Conservation (phyloP, 75 land plant genomes). For the Pinus albicaulis region DNA sequence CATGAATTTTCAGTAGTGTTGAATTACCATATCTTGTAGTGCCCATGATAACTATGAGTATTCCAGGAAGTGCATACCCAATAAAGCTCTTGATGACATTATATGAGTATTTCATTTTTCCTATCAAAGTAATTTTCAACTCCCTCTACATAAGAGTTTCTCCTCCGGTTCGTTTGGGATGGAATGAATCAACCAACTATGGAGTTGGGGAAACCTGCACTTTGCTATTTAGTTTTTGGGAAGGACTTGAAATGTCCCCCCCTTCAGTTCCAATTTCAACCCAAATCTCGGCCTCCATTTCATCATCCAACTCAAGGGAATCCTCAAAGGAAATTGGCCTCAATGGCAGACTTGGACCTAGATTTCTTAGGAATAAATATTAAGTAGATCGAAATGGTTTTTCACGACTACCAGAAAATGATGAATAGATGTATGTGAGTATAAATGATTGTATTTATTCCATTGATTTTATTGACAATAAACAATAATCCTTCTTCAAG, state of each 20-base stretch:
- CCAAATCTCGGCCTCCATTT: neutral
- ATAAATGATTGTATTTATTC: conserved; percentile 65
- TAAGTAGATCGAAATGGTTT: conserved; percentile 45
- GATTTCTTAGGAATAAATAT: conserved; percentile 59
- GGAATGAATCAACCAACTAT: conserved; percentile 27
- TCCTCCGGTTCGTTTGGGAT: conserved; percentile 39
- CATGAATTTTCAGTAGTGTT: conserved; percentile 60
- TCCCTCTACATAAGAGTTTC: conserved; percentile 84
- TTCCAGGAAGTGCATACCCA: conserved; percentile 83
- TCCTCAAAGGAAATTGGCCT: conserved; percentile 66
- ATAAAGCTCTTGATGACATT: conserved; percentile 68
- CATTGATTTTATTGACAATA: conserved; percentile 20
- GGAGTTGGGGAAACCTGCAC: conserved; percentile 38
- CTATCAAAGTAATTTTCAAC: conserved; percentile 60
- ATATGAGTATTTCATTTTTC: conserved; percentile 60
- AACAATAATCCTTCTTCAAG: conserved; percentile 10
- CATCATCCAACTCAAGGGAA: conserved; percentile 73
- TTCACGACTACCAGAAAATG: conserved; percentile 57
- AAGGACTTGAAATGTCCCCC: conserved; percentile 28
- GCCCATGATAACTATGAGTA: conserved; percentile 78
- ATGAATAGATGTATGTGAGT: conserved; percentile 60
- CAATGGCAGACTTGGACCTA: conserved; percentile 42
- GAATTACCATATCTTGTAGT: conserved; percentile 77
- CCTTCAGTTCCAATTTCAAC: conserved; percentile 38
- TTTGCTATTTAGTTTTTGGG: conserved; percentile 25